A percentile compares a stretch with the other conserved stretches of the same genome.
phyloP scores from a whole-genome alignment of 2,329 filamentous ascomycete species.

The Gremmenia infestans region DNA sequence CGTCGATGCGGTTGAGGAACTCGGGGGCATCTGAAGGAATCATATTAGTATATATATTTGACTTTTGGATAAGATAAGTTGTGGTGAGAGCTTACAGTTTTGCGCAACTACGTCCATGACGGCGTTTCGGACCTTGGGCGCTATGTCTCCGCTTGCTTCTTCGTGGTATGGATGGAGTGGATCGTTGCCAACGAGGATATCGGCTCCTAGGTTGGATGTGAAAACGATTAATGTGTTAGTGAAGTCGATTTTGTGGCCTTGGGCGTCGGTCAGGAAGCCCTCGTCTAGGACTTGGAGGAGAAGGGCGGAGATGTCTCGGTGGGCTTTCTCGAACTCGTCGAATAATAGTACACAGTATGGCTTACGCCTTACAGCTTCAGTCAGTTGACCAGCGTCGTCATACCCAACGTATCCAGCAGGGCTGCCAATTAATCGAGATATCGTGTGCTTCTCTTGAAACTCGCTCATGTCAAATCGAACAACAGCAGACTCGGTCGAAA shows the following conservation, averaged over 20 bases:
- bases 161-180: conserved; percentile 59
- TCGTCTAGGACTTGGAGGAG: conserved; percentile 94
- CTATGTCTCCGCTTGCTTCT: conserved; percentile 62
- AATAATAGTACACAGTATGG: conserved; percentile 93
- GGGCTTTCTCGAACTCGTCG: conserved; percentile 97
- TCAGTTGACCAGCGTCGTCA: conserved; percentile 92
- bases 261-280: conserved; percentile 89
- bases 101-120: conserved; percentile 84
- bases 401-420: conserved; percentile 96
- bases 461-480: conserved; percentile 97
- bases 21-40: conserved; percentile 64
- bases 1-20: conserved; percentile 94
- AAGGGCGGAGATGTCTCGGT: conserved; percentile 87
- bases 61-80: not conserved
- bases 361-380: conserved; percentile 89
- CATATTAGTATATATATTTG: too few relatives aligned
- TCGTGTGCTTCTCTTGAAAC: conserved; percentile 95
- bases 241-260: conserved; percentile 96
- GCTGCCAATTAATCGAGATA: conserved; percentile 82
- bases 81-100: conserved; percentile 41
- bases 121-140: conserved; percentile 65
- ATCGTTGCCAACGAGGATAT: conserved; percentile 79
- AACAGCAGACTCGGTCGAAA: conserved; percentile 86
- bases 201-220: conserved; percentile 89
- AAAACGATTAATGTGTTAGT: conserved; percentile 94